Evolutionary conservation across 2,329 filamentous ascomycete genomes (phyloP).

Genomic region (Ophiostoma quercus): DNA sequence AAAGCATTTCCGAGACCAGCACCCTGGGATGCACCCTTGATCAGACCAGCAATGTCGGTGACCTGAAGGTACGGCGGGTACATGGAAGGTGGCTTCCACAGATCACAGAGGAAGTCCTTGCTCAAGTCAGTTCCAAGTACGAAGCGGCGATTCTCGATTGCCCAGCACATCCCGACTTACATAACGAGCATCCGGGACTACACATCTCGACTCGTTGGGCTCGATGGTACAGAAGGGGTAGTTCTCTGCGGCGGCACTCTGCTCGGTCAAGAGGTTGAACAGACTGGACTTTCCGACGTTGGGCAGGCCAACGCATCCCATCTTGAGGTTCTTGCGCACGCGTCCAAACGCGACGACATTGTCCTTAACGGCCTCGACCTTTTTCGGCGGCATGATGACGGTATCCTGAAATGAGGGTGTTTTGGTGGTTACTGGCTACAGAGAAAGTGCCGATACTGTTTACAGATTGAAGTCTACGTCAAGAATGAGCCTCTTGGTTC

Average conservation of each 20-base stretch:
- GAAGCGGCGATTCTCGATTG: neutral
- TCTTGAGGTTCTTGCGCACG: conserved; percentile 43
- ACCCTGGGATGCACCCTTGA: conserved; percentile 42
- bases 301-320: conserved; percentile 44
- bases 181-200: conserved; percentile 42
- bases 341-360: conserved; percentile 45
- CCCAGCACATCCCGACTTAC: conserved; percentile 31
- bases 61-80: conserved; percentile 44
- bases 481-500: neutral
- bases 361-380: conserved; percentile 37
- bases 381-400: conserved; percentile 40
- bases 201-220: conserved; percentile 43
- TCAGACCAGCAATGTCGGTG: conserved; percentile 43
- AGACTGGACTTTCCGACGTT: conserved; percentile 44
- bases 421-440: neutral
- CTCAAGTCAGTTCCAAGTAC: neutral
- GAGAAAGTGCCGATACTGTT: neutral
- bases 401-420: neutral
- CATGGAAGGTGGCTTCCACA: conserved; percentile 44
- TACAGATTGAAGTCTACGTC: neutral
- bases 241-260: conserved; percentile 43
- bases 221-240: conserved; percentile 46
- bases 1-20: conserved; percentile 44
- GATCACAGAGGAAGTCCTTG: conserved; percentile 42
- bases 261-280: conserved; percentile 44